Percentiles rank a stretch among this genome's conserved stretches.
These are phyloP conservation scores for Hamamelis virginiana DNA, from an alignment of 164 flowering plant species.

Conservation along the genomic window DNA sequence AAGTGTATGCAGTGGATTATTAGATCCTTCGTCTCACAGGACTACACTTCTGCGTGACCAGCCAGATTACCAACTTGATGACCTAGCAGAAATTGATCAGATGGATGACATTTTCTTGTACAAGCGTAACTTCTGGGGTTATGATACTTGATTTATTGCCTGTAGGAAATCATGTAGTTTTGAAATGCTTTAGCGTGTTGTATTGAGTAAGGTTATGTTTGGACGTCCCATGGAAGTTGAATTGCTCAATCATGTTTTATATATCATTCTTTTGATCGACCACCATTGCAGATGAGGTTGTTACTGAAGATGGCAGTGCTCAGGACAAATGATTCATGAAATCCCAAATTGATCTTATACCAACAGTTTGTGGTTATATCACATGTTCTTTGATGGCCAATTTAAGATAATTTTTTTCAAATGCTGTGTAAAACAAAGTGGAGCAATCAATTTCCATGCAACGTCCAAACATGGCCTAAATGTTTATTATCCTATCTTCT, in stretches of 20 bases:
- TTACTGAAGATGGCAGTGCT: neutral
- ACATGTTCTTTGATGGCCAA: neutral
- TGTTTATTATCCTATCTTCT: neutral
- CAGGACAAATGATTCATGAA: neutral
- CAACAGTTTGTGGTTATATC: neutral
- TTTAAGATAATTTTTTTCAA: neutral
- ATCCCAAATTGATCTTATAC: neutral
- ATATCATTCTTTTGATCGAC: neutral
- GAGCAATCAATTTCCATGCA: neutral
- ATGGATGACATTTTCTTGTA: constrained; percentile 56
- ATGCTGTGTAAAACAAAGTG: neutral
- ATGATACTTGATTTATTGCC: constrained; percentile 37
- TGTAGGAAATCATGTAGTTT: constrained; percentile 28
- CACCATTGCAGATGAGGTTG: neutral
- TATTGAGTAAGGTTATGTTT: neutral
- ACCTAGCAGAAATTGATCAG: constrained; percentile 24
- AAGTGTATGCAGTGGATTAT: constrained; percentile 14
- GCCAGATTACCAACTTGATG: constrained; percentile 30
- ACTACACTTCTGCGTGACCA: constrained; percentile 10
- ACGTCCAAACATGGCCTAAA: neutral
- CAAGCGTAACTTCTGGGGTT: constrained; percentile 39
- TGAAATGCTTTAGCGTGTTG: constrained; percentile 14
- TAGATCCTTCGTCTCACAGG: constrained; percentile 19
- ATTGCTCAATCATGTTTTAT: neutral
- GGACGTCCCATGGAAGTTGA: constrained; percentile 12